These are phyloP conservation scores for Trametes villosa DNA, from an alignment of 768 basidiomycete genomes.

Conservation along the genomic window DNA sequence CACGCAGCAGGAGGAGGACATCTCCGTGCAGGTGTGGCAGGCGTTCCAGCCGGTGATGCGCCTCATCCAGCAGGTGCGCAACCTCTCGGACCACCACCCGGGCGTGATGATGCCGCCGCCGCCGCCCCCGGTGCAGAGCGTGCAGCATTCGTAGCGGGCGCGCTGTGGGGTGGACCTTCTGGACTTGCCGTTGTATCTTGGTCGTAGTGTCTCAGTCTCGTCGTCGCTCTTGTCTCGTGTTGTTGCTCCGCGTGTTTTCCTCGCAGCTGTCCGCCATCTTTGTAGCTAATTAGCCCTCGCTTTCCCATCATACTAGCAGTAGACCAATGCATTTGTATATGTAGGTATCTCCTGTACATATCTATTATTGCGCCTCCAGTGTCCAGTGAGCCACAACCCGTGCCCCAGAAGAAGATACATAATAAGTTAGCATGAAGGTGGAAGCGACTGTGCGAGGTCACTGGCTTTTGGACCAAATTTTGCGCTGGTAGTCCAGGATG, in stretches of 20 bases:
- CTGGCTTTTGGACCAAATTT: conserved; percentile 50
- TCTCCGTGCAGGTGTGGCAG: conserved; percentile 13
- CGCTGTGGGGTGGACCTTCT: no score
- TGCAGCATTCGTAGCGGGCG: conserved; percentile 6
- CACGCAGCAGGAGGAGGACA: conserved; percentile 5
- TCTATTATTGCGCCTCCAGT: no score
- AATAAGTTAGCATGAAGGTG: conserved; percentile 13
- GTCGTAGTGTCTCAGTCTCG: not conserved
- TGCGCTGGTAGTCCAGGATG: conserved; percentile 85
- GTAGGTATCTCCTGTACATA: not conserved
- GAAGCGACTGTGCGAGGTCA: not conserved
- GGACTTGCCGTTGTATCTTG: not conserved
- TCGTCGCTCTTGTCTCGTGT: not conserved
- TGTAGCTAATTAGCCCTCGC: not conserved
- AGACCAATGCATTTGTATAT: not conserved
- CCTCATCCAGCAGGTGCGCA: conserved; percentile 1
- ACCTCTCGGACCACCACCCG: conserved; percentile 9
- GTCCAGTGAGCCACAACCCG: not conserved
- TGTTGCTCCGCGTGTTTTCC: not conserved
- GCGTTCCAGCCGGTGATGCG: conserved; percentile 4
- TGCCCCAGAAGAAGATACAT: not conserved
- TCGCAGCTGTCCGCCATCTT: no score
- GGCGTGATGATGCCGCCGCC: conserved; percentile 11
- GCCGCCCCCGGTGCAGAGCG: conserved; percentile 14
- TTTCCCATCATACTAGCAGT: not conserved